Conservation (phyloP, 106 monocot species). For the Platanthera guangdongensis region DNA sequence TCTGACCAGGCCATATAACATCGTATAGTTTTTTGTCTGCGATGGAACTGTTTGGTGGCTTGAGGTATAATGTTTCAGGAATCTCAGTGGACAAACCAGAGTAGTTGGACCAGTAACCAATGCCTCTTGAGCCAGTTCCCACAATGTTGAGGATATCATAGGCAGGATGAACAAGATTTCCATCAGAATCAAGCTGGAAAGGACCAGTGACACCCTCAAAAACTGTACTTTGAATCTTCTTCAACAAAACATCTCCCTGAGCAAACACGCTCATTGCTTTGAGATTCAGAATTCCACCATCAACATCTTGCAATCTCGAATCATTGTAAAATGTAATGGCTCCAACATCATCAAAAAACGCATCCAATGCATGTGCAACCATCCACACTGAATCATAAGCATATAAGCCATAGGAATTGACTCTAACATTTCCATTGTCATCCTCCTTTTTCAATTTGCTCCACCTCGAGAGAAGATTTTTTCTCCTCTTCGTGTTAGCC, state of each 20-base stretch:
- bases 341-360: slow-evolving; percentile 60
- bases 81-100: slow-evolving; percentile 46
- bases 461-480: slow-evolving; percentile 47
- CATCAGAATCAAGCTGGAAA: slow-evolving; percentile 46
- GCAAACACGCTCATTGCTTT: slow-evolving; percentile 36
- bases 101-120: slow-evolving; percentile 76
- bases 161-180: slow-evolving; percentile 51
- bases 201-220: slow-evolving; percentile 55
- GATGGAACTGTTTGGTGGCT: slow-evolving; percentile 30
- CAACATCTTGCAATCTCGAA: slow-evolving; percentile 37
- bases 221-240: slow-evolving; percentile 34
- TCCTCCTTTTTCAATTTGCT: slow-evolving; percentile 27
- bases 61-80: slow-evolving; percentile 45
- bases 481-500: slow-evolving; percentile 38
- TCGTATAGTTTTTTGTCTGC: slow-evolving; percentile 35
- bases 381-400: slow-evolving; percentile 83
- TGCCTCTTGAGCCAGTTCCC: slow-evolving; percentile 28
- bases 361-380: slow-evolving; percentile 55
- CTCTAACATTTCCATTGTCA: slow-evolving; percentile 17
- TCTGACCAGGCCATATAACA: slow-evolving; percentile 69
- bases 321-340: slow-evolving; percentile 61
- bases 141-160: slow-evolving; percentile 70
- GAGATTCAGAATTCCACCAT: slow-evolving; percentile 33
- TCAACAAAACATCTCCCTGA: slow-evolving; percentile 35
- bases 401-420: slow-evolving; percentile 68